Evolutionary conservation across 345 rosid genomes (phyloP).

Genomic region (Anastatica hierochuntica): DNA sequence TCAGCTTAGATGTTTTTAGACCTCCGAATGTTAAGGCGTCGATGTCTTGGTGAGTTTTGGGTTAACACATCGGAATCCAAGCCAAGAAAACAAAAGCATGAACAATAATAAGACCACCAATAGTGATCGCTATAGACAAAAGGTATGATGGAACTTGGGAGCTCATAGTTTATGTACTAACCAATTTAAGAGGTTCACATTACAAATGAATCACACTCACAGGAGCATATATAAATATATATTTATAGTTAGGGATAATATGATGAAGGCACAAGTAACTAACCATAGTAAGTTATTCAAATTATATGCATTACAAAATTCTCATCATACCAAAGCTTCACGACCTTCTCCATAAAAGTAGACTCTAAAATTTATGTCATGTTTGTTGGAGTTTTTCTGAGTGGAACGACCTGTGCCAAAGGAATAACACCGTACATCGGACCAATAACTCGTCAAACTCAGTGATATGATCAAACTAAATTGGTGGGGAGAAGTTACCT

Average conservation of each 20-base stretch:
- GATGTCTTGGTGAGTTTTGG: no score
- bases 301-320: constrained; percentile 20
- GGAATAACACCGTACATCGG: background rate
- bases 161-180: no score
- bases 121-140: no score
- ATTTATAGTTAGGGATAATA: constrained; percentile 13
- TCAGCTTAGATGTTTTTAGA: no score
- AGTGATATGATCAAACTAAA: background rate
- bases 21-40: no score
- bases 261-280: constrained; percentile 11
- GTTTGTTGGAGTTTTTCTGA: constrained; percentile 7
- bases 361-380: constrained; percentile 7
- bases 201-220: constrained; percentile 17
- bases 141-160: no score
- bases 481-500: constrained; percentile 10
- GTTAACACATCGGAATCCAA: no score
- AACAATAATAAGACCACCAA: no score
- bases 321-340: constrained; percentile 15
- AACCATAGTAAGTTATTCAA: background rate
- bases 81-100: no score
- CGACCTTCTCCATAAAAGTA: background rate
- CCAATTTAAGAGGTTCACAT: no score
- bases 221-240: no score
- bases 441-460: background rate
- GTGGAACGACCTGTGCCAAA: constrained; percentile 23